Evolutionary conservation across 176 grass and related monocot species (phyloP), one percentile per base, ranked within the genome.

Genomic region (Echinochloa phyllopogon): DNA sequence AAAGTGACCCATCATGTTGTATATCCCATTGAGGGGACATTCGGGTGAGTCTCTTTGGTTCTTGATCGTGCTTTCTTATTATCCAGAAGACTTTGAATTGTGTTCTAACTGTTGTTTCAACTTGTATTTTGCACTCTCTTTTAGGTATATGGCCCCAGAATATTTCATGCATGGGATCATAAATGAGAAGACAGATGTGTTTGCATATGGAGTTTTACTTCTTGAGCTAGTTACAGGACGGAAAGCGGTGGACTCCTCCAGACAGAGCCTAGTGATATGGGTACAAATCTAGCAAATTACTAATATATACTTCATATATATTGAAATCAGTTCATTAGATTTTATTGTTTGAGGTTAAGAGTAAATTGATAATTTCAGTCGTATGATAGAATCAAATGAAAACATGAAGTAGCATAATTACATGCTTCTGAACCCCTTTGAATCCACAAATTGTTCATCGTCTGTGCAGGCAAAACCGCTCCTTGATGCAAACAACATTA

Each of bases 141-240:
- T 76, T 64, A 99, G 96, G 25, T 99, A 99, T 81, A 87, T 99
- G 86, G 94, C 96, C 37, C 96, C 96, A 8, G 96, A 99, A 82
- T 99, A 99, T 69, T 99, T 99, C 71, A 99, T 99, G 97, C 97
- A 99, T 73, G 97, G 97, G 20, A 84, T 96, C 82, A 86, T 96
- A 74, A 99, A 94, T 59, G 97, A 99, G 87, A 99, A 99, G 87
- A 99, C 94, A 0, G 97, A 99, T 48, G 94, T 99, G 42, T 99
- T 99, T 27, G 91, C 97, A 13, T 96, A 94, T 37, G 97, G 97
- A 47, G 97, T 99, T 77, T 69, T 99, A 85, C 88, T 99, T 84
- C 97, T 99, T 66, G 97, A 99, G 62, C 75, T 99, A 38, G 84
- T 96, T 74, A 99, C 97, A n/a, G 94, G 97, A 16, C 84, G 94